Evolutionary conservation across 192 early-diverging fungal species (phyloP).

Genomic region (Diversispora eburnea): DNA sequence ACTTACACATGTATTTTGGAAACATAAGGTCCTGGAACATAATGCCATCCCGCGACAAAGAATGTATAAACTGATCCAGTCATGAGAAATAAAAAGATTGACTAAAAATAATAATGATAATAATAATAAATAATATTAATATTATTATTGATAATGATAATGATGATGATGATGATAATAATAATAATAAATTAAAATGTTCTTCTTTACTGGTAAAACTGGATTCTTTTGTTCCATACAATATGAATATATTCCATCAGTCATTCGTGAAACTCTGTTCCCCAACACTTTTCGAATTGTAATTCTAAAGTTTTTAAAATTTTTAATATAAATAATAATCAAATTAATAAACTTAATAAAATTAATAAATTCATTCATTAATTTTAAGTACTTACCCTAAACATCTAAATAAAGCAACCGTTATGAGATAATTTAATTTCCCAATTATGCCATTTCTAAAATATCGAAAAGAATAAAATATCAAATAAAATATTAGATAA

Average conservation of each 20-base stretch:
- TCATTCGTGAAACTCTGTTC: neutral
- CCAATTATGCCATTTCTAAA: slow-evolving; percentile 20
- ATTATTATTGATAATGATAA: too few species aligned
- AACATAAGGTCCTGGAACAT: slow-evolving; percentile 39
- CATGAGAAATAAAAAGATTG: slow-evolving; percentile 33
- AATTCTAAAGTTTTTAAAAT: neutral
- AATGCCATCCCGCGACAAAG: slow-evolving; percentile 28
- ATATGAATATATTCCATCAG: slow-evolving; percentile 5
- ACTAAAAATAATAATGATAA: slow-evolving; percentile 10
- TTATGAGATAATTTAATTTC: slow-evolving; percentile 3
- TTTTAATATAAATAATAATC: neutral
- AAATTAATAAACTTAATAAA: neutral
- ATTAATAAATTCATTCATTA: neutral
- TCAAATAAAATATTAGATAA: neutral
- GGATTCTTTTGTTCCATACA: slow-evolving; percentile 17
- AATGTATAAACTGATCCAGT: slow-evolving; percentile 29
- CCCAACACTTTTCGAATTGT: neutral
- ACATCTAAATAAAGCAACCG: neutral
- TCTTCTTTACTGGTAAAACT: slow-evolving; percentile 11
- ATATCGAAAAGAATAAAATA: neutral
- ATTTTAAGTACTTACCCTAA: neutral
- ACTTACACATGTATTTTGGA: slow-evolving; percentile 36
- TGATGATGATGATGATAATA: too few species aligned
- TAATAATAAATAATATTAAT: too few species aligned
- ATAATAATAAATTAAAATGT: neutral